These are phyloP conservation scores for Priceomyces carsonii DNA, from an alignment of 805 yeast genomes.

Conservation along the genomic window DNA sequence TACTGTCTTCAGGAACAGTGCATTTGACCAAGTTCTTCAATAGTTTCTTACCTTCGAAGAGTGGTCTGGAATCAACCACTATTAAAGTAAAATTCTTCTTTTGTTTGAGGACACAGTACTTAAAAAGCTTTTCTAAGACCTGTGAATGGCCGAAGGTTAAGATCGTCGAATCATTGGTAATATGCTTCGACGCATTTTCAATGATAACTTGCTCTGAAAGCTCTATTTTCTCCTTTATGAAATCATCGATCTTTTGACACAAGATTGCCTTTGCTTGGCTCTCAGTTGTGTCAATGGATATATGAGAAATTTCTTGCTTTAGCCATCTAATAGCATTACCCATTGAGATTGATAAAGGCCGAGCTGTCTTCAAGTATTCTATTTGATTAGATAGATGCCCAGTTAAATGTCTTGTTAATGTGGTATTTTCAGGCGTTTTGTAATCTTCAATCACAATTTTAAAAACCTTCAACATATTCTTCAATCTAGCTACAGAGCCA, in stretches of 20 bases:
- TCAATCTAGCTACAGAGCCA: constrained; percentile 86
- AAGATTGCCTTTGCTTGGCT: constrained; percentile 66
- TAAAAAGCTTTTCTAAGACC: constrained; percentile 74
- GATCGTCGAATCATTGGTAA: constrained; percentile 73
- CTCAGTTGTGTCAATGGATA: constrained; percentile 72
- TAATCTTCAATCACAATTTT: constrained; percentile 78
- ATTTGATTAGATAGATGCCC: constrained; percentile 88
- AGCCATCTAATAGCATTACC: constrained; percentile 98
- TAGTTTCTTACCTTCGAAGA: constrained; percentile 86
- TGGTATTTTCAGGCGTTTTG: constrained; percentile 79
- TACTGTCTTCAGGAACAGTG: constrained; percentile 18
- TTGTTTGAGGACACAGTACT: constrained; percentile 61
- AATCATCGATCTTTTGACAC: constrained; percentile 70
- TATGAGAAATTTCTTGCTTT: constrained; percentile 85
- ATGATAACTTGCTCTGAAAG: constrained; percentile 81
- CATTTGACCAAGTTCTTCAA: constrained; percentile 60
- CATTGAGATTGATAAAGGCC: constrained; percentile 92
- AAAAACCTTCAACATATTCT: constrained; percentile 82
- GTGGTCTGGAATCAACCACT: constrained; percentile 89
- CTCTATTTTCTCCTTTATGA: constrained; percentile 81
- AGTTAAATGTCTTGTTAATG: constrained; percentile 85
- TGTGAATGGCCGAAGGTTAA: constrained; percentile 87
- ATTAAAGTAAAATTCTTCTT: constrained; percentile 73
- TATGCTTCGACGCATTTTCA: constrained; percentile 75
- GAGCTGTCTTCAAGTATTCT: constrained; percentile 84